phyloP scores from a whole-genome alignment of 2,329 filamentous ascomycete species.

The Monascus ruber region DNA sequence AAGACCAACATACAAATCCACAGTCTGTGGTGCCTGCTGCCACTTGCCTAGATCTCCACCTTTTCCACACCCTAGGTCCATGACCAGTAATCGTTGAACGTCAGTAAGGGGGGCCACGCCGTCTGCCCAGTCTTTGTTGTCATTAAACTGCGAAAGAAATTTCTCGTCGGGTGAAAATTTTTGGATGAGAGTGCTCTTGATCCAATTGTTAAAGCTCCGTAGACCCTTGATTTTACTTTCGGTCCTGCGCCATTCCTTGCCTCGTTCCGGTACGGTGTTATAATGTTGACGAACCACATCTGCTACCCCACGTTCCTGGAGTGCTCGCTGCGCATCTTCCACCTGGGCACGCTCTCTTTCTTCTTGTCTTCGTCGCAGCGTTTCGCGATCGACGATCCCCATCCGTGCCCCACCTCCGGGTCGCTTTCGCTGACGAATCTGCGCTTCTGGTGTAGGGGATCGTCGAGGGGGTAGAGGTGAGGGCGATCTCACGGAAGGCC shows the following conservation, averaged over 20 bases:
- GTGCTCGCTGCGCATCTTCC: conserved; percentile 24
- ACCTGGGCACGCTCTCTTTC: conserved; percentile 32
- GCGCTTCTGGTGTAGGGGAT: conserved; percentile 29
- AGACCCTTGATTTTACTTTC: conserved; percentile 92
- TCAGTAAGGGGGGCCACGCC: conserved; percentile 21
- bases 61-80: conserved; percentile 95
- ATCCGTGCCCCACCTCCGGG: conserved; percentile 36
- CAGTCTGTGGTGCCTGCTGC: conserved; percentile 81
- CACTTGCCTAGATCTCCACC: conserved; percentile 92
- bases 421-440: conserved; percentile 32
- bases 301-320: conserved; percentile 50
- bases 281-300: conserved; percentile 90
- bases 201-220: conserved; percentile 95
- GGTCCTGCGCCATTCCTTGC: conserved; percentile 86
- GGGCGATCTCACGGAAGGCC: conserved; percentile 23
- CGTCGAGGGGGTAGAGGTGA: conserved; percentile 31
- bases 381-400: conserved; percentile 26
- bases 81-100: conserved; percentile 58
- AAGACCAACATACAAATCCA: conserved; percentile 87
- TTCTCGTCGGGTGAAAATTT: conserved; percentile 83
- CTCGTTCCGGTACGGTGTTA: conserved; percentile 87
- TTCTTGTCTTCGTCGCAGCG: conserved; percentile 31
- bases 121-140: conserved; percentile 33
- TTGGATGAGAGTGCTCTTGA: conserved; percentile 94
- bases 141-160: conserved; percentile 44